A percentile compares a stretch with the other conserved stretches of the same genome.
Conservation (phyloP, 306 rosid species). For the Abrus pulchellus region DNA sequence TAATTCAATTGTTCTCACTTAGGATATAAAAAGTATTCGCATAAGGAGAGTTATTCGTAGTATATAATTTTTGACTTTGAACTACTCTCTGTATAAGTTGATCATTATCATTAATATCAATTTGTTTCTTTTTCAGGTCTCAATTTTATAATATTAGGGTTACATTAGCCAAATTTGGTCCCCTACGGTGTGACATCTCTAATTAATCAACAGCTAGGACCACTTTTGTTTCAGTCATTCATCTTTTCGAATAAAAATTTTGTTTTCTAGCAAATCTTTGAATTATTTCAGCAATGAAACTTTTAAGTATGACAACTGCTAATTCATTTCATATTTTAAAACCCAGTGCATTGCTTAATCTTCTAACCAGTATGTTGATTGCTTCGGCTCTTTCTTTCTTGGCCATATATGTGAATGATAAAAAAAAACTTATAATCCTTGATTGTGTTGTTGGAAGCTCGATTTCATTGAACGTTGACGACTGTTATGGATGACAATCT, state of each 20-base stretch:
- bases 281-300: not conserved
- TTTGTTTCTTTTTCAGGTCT: not conserved
- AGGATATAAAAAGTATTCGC: too few species aligned
- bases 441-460: not conserved
- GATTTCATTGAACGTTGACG: not conserved
- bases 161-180: not conserved
- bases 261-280: slow-evolving; percentile 8
- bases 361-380: not conserved
- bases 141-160: too few species aligned
- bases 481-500: not conserved
- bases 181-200: not conserved
- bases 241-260: not conserved
- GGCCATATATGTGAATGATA: not conserved
- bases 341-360: not conserved
- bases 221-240: not conserved
- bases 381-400: slow-evolving; percentile 24
- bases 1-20: too few species aligned
- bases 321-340: not conserved
- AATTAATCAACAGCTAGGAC: not conserved
- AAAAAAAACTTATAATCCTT: not conserved
- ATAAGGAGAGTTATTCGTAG: too few species aligned
- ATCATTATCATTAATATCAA: too few species aligned
- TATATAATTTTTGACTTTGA: too few species aligned
- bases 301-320: not conserved
- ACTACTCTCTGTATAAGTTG: too few species aligned